Percentiles rank a stretch among this genome's conserved stretches.
Conservation (phyloP, 306 rosid species). For the Quercus ilex region DNA sequence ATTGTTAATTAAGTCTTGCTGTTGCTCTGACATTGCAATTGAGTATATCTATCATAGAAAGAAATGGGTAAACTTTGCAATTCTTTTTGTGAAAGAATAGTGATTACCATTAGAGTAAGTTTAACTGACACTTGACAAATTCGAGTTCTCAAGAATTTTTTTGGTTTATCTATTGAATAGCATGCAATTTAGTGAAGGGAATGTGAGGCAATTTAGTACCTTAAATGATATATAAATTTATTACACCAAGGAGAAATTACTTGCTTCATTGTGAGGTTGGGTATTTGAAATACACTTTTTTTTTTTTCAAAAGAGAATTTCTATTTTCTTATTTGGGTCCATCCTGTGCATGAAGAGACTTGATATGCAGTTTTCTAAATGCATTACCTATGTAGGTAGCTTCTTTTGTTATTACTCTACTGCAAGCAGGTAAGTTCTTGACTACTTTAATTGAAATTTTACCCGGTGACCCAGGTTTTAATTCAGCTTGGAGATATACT, state of each 20-base stretch:
- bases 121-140: background rate
- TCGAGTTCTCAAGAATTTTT: background rate
- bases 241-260: background rate
- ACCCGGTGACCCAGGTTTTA: constrained; percentile 50
- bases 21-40: background rate
- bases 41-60: background rate
- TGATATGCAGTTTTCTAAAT: background rate
- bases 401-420: background rate
- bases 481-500: constrained; percentile 94
- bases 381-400: background rate
- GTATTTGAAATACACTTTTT: background rate
- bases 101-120: background rate
- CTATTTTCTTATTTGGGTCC: background rate
- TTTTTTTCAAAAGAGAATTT: background rate
- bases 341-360: background rate
- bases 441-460: background rate
- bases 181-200: background rate
- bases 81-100: background rate
- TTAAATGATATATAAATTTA: background rate
- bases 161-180: background rate
- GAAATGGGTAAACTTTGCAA: too few species aligned
- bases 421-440: background rate
- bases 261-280: background rate
- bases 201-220: background rate
- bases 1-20: background rate